Base-by-base conservation (phyloP, 225 moss, liverwort and hornwort genomes). In the Antitrichia curtipendula region DNA sequence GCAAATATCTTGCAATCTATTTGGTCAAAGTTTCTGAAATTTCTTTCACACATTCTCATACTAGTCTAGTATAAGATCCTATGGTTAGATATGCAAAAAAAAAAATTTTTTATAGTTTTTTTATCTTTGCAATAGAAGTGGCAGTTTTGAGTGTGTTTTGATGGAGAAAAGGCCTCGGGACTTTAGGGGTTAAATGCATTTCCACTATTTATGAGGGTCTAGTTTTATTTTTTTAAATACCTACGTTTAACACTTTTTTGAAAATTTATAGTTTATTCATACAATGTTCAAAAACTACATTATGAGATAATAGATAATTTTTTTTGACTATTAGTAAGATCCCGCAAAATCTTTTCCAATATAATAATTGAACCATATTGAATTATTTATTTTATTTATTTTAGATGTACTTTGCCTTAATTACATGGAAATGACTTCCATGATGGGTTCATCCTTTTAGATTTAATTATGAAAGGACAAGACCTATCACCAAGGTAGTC, bases 331-430 rank as follows among this genome's bases (percentile, higher is more conserved):
- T 11, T 2, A 12, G 27, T 59, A 59, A n/a, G 70, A 41, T 4
- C 14, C 1, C 1, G 0, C 8, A 24, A 24, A 24, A 13, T 4
- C 0, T 1, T 4, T n/a, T 69, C 10, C 4, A 23, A 15, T 15
- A 2, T 4, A 8, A 27, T 14, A 15, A 16, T 9, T 0, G 5
- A 70, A 3, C 8, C 5, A 16, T 27, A 3, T 0, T 70, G 5
- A 16, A 27, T 41, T 70, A 16, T 0, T 27, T 27, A 27, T 70
- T 70, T 70, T 70, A 5, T 70, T 43, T 15, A 0, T 15, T 41
- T 70, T 68, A 22, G 13, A 1, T 22, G 4, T 13, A 15, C n/a
- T 0, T 14, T 15, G 8, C 1, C 4, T 8, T 43, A 15, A 9
- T 16, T 71, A 9, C 43, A 27, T 43, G 9, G 41, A 0, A 13